These are phyloP conservation scores for Colletotrichum sp. DNA, from an alignment of 2,329 filamentous ascomycete species.

Conservation along the genomic window DNA sequence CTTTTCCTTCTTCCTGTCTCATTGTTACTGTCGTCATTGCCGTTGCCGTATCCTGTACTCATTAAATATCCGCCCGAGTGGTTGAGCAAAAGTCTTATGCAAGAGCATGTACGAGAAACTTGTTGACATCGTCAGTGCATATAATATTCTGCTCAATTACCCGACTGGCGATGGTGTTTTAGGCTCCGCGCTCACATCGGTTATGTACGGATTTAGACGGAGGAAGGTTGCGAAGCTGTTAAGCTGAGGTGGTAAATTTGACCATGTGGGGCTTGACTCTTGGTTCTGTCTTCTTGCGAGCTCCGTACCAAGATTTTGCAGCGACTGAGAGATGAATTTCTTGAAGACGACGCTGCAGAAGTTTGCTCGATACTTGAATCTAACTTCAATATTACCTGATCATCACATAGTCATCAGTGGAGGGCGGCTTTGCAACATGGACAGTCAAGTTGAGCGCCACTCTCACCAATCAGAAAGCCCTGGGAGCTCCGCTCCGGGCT, in stretches of 20 bases:
- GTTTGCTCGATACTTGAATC: no score
- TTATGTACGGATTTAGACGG: neutral
- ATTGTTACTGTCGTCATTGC: no score
- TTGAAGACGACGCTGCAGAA: neutral
- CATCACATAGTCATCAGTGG: no score
- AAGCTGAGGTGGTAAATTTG: neutral
- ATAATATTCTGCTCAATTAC: rapidly evolving
- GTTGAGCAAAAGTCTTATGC: no score
- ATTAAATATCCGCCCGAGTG: no score
- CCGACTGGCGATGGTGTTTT: neutral
- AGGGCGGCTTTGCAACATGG: neutral
- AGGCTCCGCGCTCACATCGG: neutral
- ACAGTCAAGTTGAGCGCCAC: neutral
- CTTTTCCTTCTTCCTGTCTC: no score
- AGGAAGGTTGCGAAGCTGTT: rapidly evolving
- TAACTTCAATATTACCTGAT: no score
- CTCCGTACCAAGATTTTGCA: no score
- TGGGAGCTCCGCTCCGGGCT: neutral
- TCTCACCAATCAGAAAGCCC: neutral
- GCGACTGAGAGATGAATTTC: neutral
- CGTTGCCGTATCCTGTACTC: no score
- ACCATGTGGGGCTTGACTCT: neutral
- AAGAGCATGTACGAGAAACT: neutral
- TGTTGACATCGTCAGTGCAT: rapidly evolving
- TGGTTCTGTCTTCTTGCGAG: no score